Percentiles rank a stretch among this genome's conserved stretches.
Evolutionary conservation across 768 basidiomycete genomes (phyloP).

Genomic region (Mycena indigotica): DNA sequence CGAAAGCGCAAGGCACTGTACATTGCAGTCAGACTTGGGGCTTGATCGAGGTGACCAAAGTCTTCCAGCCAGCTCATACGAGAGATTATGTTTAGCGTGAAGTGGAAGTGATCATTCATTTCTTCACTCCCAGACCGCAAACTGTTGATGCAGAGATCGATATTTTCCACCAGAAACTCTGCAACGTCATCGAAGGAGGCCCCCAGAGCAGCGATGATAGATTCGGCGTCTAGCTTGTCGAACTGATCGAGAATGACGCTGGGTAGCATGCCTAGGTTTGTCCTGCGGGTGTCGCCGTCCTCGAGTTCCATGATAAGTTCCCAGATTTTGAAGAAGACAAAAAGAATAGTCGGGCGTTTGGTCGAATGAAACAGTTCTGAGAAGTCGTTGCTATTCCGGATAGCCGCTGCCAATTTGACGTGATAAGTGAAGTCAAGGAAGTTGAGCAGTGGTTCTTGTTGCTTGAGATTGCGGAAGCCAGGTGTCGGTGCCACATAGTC

Average conservation of each 20-base stretch:
- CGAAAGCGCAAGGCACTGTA: not conserved
- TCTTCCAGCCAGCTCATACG: not conserved
- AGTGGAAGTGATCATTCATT: not conserved
- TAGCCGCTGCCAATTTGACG: no score
- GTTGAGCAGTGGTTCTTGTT: no score
- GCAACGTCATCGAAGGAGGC: not conserved
- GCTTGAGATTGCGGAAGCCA: no score
- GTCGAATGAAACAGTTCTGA: no score
- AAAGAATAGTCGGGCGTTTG: no score
- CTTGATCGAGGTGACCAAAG: not conserved
- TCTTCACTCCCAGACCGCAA: no score
- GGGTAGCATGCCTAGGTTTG: not conserved
- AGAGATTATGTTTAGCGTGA: not conserved
- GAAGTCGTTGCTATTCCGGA: no score
- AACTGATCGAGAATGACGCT: not conserved
- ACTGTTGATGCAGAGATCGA: no score
- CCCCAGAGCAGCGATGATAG: not conserved
- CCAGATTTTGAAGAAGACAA: not conserved
- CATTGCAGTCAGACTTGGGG: not conserved
- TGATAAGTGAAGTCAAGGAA: no score
- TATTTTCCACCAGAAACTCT: not conserved
- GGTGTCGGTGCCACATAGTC: no score
- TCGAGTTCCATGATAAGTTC: not conserved
- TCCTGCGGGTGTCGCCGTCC: not conserved
- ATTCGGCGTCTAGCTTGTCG: not conserved